These are phyloP conservation scores for Phytophthora aleatoria DNA, from an alignment of 352 stramenopile species.

Conservation along the genomic window DNA sequence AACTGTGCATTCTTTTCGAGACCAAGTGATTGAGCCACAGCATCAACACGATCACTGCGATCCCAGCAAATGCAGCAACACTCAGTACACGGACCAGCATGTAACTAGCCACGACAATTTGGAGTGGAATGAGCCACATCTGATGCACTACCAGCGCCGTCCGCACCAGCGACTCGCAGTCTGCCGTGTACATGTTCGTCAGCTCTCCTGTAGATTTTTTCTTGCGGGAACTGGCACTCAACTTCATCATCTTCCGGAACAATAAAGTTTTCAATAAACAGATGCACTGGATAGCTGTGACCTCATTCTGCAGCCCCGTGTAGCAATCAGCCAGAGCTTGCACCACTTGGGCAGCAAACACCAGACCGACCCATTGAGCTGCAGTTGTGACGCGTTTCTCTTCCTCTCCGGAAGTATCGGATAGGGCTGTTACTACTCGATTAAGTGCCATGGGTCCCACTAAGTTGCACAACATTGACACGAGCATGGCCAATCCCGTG, in stretches of 20 bases:
- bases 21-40: too few species aligned
- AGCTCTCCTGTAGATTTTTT: too few species aligned
- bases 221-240: too few species aligned
- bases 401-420: slow-evolving; percentile 8
- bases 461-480: slow-evolving; percentile 50
- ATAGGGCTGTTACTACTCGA: slow-evolving; percentile 41
- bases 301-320: slow-evolving; percentile 44
- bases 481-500: slow-evolving; percentile 40
- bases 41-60: too few species aligned
- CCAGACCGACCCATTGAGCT: slow-evolving; percentile 19
- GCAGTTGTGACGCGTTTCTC: slow-evolving; percentile 11
- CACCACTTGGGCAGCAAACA: slow-evolving; percentile 53
- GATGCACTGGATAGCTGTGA: slow-evolving; percentile 57
- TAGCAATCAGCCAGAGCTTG: slow-evolving; percentile 55
- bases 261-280: slow-evolving; percentile 45
- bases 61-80: too few species aligned
- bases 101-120: too few species aligned
- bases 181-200: too few species aligned
- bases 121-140: too few species aligned
- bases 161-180: too few species aligned
- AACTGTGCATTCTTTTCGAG: too few species aligned
- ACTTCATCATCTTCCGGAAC: slow-evolving; percentile 26
- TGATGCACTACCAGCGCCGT: too few species aligned
- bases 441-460: slow-evolving; percentile 49
- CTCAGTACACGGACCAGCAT: too few species aligned